These are phyloP conservation scores for Eragrostis tef DNA, from an alignment of 202 grass and related monocot species.

Conservation along the genomic window DNA sequence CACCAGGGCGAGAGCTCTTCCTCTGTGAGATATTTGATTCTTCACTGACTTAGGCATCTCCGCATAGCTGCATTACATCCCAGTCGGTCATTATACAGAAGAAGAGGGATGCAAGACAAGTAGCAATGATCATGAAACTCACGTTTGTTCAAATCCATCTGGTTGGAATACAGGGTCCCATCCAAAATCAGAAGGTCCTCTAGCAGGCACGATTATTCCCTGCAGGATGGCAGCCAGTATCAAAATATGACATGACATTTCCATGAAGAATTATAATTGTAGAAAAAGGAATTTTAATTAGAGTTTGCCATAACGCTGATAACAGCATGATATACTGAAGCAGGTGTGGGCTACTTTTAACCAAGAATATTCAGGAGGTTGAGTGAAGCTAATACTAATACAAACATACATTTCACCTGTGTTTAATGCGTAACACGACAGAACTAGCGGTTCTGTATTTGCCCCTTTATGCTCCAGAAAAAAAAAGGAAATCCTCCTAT, in stretches of 20 bases:
- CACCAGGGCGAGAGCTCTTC: slow-evolving; percentile 76
- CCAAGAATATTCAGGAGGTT: neutral
- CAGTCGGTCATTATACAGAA: slow-evolving; percentile 20
- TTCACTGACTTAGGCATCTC: slow-evolving; percentile 91
- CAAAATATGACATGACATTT: neutral
- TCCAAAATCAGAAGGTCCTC: slow-evolving; percentile 89
- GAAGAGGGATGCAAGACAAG: neutral
- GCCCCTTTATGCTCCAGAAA: neutral
- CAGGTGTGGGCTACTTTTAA: slow-evolving; percentile 6
- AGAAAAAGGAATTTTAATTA: neutral
- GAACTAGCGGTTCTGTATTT: neutral
- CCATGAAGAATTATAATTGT: neutral
- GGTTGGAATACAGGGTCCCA: slow-evolving; percentile 97
- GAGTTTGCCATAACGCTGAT: neutral
- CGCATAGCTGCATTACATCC: slow-evolving; percentile 67
- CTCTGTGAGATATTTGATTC: slow-evolving; percentile 95
- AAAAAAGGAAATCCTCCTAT: neutral
- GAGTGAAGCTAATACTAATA: neutral
- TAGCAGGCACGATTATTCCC: slow-evolving; percentile 83
- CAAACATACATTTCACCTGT: too few species aligned
- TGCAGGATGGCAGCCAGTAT: slow-evolving; percentile 49
- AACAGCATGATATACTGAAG: slow-evolving; percentile 2
- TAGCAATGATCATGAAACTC: slow-evolving; percentile 26
- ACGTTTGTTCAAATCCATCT: slow-evolving; percentile 91
- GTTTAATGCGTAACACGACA: neutral